Percentiles rank a stretch among this genome's conserved stretches.
phyloP scores from a whole-genome alignment of 1,139 yeast genomes.

The Candida sojae region DNA sequence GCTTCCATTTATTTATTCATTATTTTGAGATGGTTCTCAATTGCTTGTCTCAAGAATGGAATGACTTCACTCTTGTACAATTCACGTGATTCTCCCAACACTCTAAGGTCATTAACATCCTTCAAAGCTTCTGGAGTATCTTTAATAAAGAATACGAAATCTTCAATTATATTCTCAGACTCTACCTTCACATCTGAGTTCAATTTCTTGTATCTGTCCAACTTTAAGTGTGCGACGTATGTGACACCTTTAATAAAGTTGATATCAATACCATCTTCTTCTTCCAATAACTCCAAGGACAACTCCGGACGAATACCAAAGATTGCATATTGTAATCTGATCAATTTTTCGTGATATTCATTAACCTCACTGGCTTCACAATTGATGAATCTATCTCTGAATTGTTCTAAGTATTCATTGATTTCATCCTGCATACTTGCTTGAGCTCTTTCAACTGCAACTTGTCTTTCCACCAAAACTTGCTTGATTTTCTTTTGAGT shows the following conservation, averaged over 20 bases:
- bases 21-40: constrained; percentile 21
- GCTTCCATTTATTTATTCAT: constrained; percentile 9
- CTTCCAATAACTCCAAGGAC: constrained; percentile 34
- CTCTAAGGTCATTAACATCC: constrained; percentile 49
- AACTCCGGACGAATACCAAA: constrained; percentile 69
- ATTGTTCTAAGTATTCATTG: constrained; percentile 53
- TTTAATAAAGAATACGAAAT: constrained; percentile 44
- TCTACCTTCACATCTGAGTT: constrained; percentile 18
- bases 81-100: constrained; percentile 25
- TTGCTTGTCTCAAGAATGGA: constrained; percentile 40
- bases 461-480: constrained; percentile 84
- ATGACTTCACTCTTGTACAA: constrained; percentile 46
- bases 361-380: constrained; percentile 59
- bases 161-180: constrained; percentile 26
- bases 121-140: constrained; percentile 55
- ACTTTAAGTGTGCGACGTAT: constrained; percentile 66
- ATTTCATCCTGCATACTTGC: constrained; percentile 45
- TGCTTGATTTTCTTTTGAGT: constrained; percentile 69
- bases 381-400: constrained; percentile 57
- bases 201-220: constrained; percentile 30
- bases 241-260: constrained; percentile 67
- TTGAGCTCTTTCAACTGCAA: constrained; percentile 65
- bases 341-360: constrained; percentile 66
- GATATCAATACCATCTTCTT: constrained; percentile 52
- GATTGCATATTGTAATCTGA: constrained; percentile 76